Conservation (phyloP, 1,139 yeast genomes). For the Sugiyamaella novakii region DNA sequence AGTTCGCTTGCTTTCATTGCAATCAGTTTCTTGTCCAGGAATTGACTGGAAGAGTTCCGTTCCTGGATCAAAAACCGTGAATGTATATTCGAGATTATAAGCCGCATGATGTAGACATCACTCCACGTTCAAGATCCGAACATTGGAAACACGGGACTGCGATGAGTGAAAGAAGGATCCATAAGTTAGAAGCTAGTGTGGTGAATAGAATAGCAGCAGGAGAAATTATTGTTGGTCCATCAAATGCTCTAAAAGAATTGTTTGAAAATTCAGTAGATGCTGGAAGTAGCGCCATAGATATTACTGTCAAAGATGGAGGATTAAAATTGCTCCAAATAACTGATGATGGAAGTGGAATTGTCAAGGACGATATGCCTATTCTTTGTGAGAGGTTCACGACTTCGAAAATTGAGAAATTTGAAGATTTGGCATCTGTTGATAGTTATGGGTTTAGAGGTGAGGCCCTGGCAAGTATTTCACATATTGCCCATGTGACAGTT, state of each 20-base stretch:
- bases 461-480: slow-evolving; percentile 72
- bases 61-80: too few relatives aligned
- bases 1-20: too few relatives aligned
- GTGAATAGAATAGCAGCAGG: slow-evolving; percentile 96
- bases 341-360: slow-evolving; percentile 80
- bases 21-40: too few relatives aligned
- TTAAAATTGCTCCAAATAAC: slow-evolving; percentile 60
- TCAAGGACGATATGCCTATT: slow-evolving; percentile 54
- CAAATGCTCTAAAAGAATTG: slow-evolving; percentile 78
- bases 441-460: slow-evolving; percentile 86
- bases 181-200: slow-evolving; percentile 61
- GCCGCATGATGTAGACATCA: too few relatives aligned
- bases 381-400: slow-evolving; percentile 72
- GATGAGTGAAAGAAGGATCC: too few relatives aligned
- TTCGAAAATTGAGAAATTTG: slow-evolving; percentile 59
- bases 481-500: slow-evolving; percentile 66
- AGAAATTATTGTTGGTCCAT: slow-evolving; percentile 91
- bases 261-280: slow-evolving; percentile 84
- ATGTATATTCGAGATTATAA: too few relatives aligned
- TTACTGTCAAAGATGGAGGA: slow-evolving; percentile 68
- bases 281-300: slow-evolving; percentile 59
- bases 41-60: too few relatives aligned
- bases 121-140: too few relatives aligned
- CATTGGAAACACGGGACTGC: too few relatives aligned
- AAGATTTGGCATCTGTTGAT: slow-evolving; percentile 52